Base-by-base conservation (phyloP, 208 protist species). In the Trypanosoma brucei region DNA sequence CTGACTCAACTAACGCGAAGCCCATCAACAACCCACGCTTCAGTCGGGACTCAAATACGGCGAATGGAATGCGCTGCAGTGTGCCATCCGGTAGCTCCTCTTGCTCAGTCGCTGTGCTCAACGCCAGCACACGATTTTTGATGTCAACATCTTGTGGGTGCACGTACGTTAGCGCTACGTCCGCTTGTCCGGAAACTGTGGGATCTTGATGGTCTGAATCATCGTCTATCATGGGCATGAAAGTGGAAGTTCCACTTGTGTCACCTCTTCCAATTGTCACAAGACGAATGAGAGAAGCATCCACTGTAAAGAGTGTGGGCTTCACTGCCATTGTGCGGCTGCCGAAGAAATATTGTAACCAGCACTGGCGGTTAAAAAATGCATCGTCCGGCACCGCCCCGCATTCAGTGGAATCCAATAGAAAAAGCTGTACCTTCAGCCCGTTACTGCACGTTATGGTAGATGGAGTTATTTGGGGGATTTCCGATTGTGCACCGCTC, bases 311-410 rank as follows among this genome's bases (percentile, higher is more conserved):
- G 9, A 77, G 62, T 6, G 69, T 71, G 31, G 85, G 81, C 59
- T 59, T 62, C 53, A 92, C 56, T 3, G 71, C 56, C 0, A 77
- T 83, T 4, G 69, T 75, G 7, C 60, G 56, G 11, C 74, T 83
- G 31, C 81, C 85, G 34, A 81, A 83, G 70, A 92, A 88, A 74
- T 92, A 88, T 42, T 72, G 76, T 58, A 81, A 59, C 82, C 85
- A 92, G 30, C 75, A 67, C 62, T 81, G 78, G 34, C 59, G 72
- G 1, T 34, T 5, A 31, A 58, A 54, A 14, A 59, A 62, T 3
- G 30, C 51, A 54, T 59, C 62, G 31, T 68, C 53, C 11, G 46
- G 35, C 0, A 46, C 30, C 2, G 8, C 46, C 3, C 65, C 62
- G 31, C 59, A 65, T 51, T 68, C 68, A 1, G 76, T 58, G 2